A percentile compares a stretch with the other conserved stretches of the same genome.
These are phyloP conservation scores for Torrubiellomyces zombiae DNA, from an alignment of 2,329 filamentous ascomycete species.

Conservation along the genomic window DNA sequence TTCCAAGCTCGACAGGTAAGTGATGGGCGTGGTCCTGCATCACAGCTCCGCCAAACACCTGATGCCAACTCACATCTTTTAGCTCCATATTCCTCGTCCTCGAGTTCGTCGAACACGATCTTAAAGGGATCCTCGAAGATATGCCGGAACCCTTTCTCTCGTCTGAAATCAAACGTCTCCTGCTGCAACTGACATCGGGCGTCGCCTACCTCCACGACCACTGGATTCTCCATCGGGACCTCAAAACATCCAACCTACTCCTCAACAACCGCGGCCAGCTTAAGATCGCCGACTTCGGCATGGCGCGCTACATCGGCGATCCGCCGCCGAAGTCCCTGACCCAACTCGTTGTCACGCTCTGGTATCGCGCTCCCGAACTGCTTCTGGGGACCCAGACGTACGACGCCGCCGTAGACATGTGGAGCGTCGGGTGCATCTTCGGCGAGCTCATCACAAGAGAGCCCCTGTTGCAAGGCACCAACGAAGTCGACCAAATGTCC, in stretches of 20 bases:
- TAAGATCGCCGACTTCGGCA: constrained; percentile 95
- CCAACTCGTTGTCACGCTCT: constrained; percentile 86
- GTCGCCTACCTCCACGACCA: constrained; percentile 73
- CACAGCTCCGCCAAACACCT: no score
- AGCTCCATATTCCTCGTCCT: constrained; percentile 79
- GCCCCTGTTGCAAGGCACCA: constrained; percentile 71
- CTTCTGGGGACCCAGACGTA: constrained; percentile 69
- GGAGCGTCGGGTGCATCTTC: constrained; percentile 93
- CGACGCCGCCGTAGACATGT: constrained; percentile 69
- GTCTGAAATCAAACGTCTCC: constrained; percentile 80
- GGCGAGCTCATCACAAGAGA: constrained; percentile 75
- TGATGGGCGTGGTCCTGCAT: no score
- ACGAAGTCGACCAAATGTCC: constrained; percentile 80
- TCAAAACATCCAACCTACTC: constrained; percentile 86
- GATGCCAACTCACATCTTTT: constrained; percentile 4
- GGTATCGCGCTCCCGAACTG: constrained; percentile 88
- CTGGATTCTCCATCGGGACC: constrained; percentile 85
- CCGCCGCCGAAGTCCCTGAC: constrained; percentile 69
- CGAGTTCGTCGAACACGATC: constrained; percentile 93
- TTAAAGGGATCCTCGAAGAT: constrained; percentile 81
- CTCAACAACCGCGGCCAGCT: constrained; percentile 90
- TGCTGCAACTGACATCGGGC: constrained; percentile 67
- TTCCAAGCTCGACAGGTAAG: constrained; percentile 35
- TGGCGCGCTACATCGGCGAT: constrained; percentile 78
- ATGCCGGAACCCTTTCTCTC: constrained; percentile 89